These are phyloP conservation scores for Dictyostelium firmibasis DNA, from an alignment of 78 protist genomes.

Conservation along the genomic window DNA sequence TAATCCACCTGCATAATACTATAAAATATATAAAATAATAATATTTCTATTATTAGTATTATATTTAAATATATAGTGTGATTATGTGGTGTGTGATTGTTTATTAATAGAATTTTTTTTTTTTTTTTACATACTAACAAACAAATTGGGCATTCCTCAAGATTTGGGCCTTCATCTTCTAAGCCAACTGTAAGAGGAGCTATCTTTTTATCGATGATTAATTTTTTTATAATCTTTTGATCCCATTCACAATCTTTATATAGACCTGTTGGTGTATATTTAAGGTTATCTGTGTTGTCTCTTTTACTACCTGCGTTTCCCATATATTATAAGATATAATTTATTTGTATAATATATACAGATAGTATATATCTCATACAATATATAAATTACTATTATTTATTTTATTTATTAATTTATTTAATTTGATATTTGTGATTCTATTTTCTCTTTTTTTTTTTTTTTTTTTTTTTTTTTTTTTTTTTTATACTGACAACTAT, in stretches of 20 bases:
- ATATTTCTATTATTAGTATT: neutral
- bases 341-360: neutral
- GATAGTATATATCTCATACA: neutral
- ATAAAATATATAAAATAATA: no score
- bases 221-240: constrained; percentile 29
- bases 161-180: constrained; percentile 40
- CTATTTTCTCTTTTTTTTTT: neutral
- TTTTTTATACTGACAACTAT: no score
- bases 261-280: constrained; percentile 23
- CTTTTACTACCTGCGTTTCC: constrained; percentile 20
- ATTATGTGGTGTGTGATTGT: no score
- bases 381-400: no score
- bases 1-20: constrained; percentile 49
- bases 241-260: constrained; percentile 80
- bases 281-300: neutral
- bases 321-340: neutral
- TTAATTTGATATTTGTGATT: neutral
- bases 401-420: no score
- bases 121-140: constrained; percentile 16
- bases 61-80: no score
- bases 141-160: constrained; percentile 76
- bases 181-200: constrained; percentile 26
- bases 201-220: constrained; percentile 45
- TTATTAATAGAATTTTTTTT: no score
- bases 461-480: neutral